A percentile compares a stretch with the other conserved stretches of the same genome.
Conservation (phyloP, 2,329 filamentous ascomycete genomes). For the Colletotrichum brevisporum region DNA sequence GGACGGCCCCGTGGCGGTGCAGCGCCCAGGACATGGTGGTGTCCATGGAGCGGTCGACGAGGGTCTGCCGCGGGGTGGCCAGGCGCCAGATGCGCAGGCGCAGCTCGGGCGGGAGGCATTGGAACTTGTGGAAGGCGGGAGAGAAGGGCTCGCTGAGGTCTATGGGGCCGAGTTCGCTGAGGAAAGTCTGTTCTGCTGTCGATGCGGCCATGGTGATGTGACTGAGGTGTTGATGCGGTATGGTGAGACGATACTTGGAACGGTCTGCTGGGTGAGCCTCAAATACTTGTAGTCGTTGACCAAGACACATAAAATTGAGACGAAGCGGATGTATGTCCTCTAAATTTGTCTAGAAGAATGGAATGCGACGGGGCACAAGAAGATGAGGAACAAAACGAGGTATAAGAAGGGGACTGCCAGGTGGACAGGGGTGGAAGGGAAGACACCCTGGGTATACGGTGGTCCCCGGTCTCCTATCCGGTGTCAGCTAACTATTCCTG, state of each 20-base stretch:
- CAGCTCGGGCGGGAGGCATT: slow-evolving; percentile 16
- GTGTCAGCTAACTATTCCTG: too few relatives aligned
- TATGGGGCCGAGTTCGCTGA: not conserved
- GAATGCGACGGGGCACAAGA: too few relatives aligned
- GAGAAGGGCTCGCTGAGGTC: slow-evolving; percentile 1
- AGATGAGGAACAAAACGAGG: too few relatives aligned
- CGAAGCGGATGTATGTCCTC: too few relatives aligned
- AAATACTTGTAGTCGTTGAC: too few relatives aligned
- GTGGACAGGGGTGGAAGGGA: too few relatives aligned
- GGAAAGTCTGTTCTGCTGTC: not conserved
- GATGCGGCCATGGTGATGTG: not conserved
- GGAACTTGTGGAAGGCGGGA: slow-evolving; percentile 25
- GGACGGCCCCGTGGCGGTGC: slow-evolving; percentile 11
- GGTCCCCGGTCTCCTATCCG: too few relatives aligned
- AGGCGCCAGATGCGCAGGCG: slow-evolving; percentile 24
- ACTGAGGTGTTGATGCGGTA: not conserved
- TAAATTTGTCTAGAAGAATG: too few relatives aligned
- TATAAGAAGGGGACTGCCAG: too few relatives aligned
- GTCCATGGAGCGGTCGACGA: slow-evolving; percentile 17
- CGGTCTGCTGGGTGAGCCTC: too few relatives aligned
- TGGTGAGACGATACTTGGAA: not conserved
- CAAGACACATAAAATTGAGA: too few relatives aligned
- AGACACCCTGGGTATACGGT: too few relatives aligned
- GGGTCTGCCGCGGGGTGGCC: slow-evolving; percentile 6
- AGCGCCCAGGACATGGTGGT: slow-evolving; percentile 20